Conservation (phyloP, 805 yeast species). For the Kurtzmaniella cleridarum region DNA sequence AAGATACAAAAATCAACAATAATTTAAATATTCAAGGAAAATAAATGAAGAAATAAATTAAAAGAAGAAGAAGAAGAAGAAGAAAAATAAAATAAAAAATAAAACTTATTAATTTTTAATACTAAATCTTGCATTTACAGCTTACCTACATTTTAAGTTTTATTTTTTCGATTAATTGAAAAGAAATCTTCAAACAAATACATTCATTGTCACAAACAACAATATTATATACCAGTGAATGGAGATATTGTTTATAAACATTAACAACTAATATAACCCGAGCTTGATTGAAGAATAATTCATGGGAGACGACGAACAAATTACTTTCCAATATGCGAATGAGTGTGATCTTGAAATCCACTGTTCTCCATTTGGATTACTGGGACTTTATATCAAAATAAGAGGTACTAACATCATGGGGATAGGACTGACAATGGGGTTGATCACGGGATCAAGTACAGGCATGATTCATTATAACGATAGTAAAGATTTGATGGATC, state of each 20-base stretch:
- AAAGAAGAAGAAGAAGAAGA: no score
- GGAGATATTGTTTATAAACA: not conserved
- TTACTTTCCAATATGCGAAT: conserved; percentile 40
- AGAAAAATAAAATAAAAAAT: no score
- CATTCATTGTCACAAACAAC: not conserved
- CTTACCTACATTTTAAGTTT: no score
- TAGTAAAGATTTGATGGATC: conserved; percentile 39
- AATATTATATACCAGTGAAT: not conserved
- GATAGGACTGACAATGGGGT: conserved; percentile 52
- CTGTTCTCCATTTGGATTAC: conserved; percentile 52
- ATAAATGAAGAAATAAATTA: no score
- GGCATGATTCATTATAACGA: conserved; percentile 48
- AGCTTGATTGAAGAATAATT: not conserved
- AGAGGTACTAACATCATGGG: conserved; percentile 47
- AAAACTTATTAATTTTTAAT: no score
- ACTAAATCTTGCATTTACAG: no score
- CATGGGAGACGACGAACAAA: conserved; percentile 5
- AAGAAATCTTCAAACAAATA: not conserved
- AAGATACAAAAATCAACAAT: no score
- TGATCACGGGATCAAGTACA: conserved; percentile 46
- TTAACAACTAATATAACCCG: not conserved
- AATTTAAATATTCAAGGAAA: no score
- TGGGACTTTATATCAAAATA: conserved; percentile 46
- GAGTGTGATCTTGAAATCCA: conserved; percentile 50
- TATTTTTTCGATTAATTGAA: no score